Conservation (phyloP, 1,139 yeast genomes). For the Magnusiomyces suaveolens region DNA sequence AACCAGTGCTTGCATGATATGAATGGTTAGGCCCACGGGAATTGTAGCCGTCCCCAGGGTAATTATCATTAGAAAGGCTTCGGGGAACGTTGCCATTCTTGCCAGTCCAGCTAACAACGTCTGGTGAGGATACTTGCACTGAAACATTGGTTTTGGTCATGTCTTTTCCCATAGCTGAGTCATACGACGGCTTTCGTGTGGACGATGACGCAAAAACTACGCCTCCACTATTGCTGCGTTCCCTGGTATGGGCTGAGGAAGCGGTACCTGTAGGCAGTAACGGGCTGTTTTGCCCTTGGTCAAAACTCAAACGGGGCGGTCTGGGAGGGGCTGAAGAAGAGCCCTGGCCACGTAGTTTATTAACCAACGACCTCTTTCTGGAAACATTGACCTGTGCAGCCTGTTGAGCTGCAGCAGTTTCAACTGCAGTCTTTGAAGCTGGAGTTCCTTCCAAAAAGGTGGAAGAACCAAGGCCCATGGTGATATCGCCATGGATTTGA, state of each 20-base stretch:
- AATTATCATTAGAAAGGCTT: neutral
- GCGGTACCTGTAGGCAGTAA: neutral
- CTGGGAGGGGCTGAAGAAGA: conserved; percentile 1
- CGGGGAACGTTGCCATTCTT: neutral
- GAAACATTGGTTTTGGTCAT: neutral
- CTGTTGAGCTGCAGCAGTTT: conserved; percentile 30
- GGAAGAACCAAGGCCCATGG: conserved; percentile 81
- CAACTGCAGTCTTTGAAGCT: conserved; percentile 53
- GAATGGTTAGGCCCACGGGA: neutral
- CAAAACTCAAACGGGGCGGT: neutral
- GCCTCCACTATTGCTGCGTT: neutral
- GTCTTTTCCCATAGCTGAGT: neutral
- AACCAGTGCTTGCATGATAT: neutral
- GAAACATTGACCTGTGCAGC: conserved; percentile 24
- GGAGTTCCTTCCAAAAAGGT: conserved; percentile 96
- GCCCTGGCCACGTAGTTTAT: conserved; percentile 42
- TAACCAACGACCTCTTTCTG: conserved; percentile 61
- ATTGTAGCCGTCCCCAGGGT: neutral
- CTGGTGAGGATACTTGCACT: conserved; percentile 1
- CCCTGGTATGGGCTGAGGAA: neutral
- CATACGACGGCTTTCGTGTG: neutral
- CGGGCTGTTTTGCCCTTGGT: neutral
- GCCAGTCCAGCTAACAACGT: conserved; percentile 2
- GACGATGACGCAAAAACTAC: neutral
- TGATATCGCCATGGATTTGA: conserved; percentile 74